phyloP scores from a whole-genome alignment of 495 filamentous ascomycete genomes.

The Xylaria intraflava region DNA sequence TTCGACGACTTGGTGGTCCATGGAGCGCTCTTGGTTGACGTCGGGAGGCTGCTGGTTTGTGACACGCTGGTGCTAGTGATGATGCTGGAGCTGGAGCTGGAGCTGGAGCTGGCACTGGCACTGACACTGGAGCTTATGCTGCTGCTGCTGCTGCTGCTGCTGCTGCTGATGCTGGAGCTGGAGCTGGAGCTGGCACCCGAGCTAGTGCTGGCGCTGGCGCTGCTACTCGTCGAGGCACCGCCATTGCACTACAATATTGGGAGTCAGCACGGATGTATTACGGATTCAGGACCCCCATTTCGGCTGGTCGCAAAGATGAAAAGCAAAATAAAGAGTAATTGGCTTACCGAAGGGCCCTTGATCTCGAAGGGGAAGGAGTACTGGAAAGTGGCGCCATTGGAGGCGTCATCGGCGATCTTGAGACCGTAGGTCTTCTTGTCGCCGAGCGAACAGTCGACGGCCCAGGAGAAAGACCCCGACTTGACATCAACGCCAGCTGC shows the following conservation, averaged over 20 bases:
- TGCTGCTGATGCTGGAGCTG: conserved; percentile 16
- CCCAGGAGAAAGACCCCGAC: conserved; percentile 31
- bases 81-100: conserved; percentile 10
- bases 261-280: conserved; percentile 10
- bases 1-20: not conserved
- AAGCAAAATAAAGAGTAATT: not conserved
- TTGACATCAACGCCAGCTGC: conserved; percentile 23
- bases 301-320: too few species aligned
- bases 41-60: conserved; percentile 6
- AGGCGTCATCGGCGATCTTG: conserved; percentile 29
- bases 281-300: not conserved
- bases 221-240: not conserved
- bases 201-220: conserved; percentile 11
- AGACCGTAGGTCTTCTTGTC: conserved; percentile 37
- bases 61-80: conserved; percentile 10
- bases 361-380: conserved; percentile 47
- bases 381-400: conserved; percentile 37
- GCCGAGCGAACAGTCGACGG: conserved; percentile 33
- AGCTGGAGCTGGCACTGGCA: not conserved
- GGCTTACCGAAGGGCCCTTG: conserved; percentile 20
- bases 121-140: not conserved
- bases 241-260: not conserved
- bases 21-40: too few species aligned
- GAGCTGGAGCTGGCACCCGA: conserved; percentile 7
- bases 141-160: conserved; percentile 6